These are phyloP conservation scores for Penicillium salamii DNA, from an alignment of 495 filamentous ascomycete species.

Conservation along the genomic window DNA sequence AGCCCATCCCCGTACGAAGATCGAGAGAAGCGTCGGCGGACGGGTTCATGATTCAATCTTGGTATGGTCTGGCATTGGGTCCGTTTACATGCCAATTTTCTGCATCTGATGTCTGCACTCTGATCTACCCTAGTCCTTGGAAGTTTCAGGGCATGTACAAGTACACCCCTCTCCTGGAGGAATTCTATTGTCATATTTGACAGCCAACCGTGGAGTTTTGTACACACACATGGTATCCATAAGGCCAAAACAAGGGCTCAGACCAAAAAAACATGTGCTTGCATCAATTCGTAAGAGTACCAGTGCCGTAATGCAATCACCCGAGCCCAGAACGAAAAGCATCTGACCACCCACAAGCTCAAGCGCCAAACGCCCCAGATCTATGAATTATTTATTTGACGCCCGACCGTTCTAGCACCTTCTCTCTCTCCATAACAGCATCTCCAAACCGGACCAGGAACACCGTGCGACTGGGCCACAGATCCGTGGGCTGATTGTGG, in stretches of 20 bases:
- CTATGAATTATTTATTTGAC: conserved; percentile 36
- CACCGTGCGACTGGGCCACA: conserved; percentile 95
- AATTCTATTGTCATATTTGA: conserved; percentile 6
- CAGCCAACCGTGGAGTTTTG: conserved; percentile 3
- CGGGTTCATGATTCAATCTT: conserved; percentile 44
- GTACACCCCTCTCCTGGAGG: conserved; percentile 11
- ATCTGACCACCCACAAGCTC: neutral
- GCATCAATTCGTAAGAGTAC: conserved; percentile 1
- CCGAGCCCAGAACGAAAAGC: neutral
- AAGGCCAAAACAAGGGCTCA: neutral
- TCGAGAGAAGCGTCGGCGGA: conserved; percentile 66
- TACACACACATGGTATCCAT: conserved; percentile 9
- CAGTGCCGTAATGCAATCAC: neutral
- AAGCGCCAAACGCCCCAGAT: neutral
- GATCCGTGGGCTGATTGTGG: conserved; percentile 76
- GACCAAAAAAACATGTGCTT: neutral
- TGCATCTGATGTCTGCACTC: neutral
- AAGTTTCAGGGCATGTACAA: neutral
- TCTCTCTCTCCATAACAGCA: conserved; percentile 88
- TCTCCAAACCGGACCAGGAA: conserved; percentile 89
- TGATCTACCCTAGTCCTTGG: neutral
- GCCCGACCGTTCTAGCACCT: conserved; percentile 53
- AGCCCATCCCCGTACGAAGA: conserved; percentile 61
- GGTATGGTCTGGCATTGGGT: too few species aligned
- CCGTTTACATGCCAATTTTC: too few species aligned